A percentile compares a stretch with the other conserved stretches of the same genome.
Conservation (phyloP, 495 filamentous ascomycete genomes). For the Aspergillus incahuasiensis region DNA sequence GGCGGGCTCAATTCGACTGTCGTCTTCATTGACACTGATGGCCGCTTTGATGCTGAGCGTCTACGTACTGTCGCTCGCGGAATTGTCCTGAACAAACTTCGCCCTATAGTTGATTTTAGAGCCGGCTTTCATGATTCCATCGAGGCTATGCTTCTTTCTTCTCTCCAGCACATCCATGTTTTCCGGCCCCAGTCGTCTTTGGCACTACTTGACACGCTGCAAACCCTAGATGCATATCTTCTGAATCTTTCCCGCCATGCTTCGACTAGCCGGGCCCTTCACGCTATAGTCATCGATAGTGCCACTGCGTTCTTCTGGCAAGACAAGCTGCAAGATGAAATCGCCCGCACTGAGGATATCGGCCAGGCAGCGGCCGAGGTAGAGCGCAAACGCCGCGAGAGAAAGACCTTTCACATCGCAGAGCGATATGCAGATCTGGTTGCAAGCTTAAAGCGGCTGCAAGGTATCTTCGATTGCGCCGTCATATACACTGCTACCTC, state of each 20-base stretch:
- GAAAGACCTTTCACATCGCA: constrained; percentile 29
- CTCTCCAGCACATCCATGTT: constrained; percentile 47
- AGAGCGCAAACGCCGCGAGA: constrained; percentile 26
- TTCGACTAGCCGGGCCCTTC: constrained; percentile 43
- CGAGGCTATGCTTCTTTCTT: constrained; percentile 28
- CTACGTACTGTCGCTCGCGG: constrained; percentile 40
- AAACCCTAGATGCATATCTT: constrained; percentile 47
- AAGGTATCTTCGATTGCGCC: constrained; percentile 34
- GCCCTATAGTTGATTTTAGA: neutral
- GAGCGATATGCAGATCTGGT: constrained; percentile 35
- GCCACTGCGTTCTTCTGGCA: constrained; percentile 56
- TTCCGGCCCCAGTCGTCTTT: constrained; percentile 53
- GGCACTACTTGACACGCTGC: constrained; percentile 49
- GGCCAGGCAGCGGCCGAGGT: constrained; percentile 28
- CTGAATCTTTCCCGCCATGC: constrained; percentile 43
- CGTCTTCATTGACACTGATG: constrained; percentile 66
- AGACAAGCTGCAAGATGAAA: constrained; percentile 47
- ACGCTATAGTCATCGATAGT: constrained; percentile 50
- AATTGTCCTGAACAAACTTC: constrained; percentile 18
- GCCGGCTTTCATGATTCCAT: constrained; percentile 14
- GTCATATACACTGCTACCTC: constrained; percentile 37
- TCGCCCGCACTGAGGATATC: constrained; percentile 37
- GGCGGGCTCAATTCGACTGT: constrained; percentile 55
- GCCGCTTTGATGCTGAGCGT: constrained; percentile 58
- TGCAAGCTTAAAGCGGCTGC: constrained; percentile 31